Evolutionary conservation across 2,329 filamentous ascomycete species (phyloP).

Genomic region (Scedosporium dehoogii): DNA sequence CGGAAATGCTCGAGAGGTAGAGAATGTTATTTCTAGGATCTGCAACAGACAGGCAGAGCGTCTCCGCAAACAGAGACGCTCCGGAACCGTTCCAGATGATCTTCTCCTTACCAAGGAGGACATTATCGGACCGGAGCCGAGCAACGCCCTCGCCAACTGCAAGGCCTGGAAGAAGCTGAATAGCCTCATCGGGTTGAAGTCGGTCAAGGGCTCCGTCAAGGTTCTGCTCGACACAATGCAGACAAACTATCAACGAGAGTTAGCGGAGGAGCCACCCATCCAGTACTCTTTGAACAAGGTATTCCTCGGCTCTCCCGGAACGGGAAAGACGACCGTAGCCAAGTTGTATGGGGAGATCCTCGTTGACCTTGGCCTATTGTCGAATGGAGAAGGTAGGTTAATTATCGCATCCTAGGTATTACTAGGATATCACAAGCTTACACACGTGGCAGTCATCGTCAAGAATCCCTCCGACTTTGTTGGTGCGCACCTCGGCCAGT

Average conservation of each 20-base stretch:
- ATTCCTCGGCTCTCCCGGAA: constrained; percentile 63
- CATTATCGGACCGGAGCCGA: constrained; percentile 60
- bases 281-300: constrained; percentile 57
- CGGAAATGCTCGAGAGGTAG: constrained; percentile 60
- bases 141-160: constrained; percentile 37
- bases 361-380: constrained; percentile 55
- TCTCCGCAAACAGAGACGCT: constrained; percentile 35
- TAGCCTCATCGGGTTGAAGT: constrained; percentile 44
- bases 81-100: constrained; percentile 38
- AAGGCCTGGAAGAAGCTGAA: constrained; percentile 49
- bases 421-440: neutral
- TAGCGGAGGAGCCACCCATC: constrained; percentile 48
- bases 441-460: constrained; percentile 38
- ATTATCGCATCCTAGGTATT: no score
- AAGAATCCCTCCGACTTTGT: constrained; percentile 71
- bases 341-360: constrained; percentile 63
- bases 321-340: constrained; percentile 67
- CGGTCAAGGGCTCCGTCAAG: constrained; percentile 53
- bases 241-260: constrained; percentile 56
- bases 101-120: constrained; percentile 51
- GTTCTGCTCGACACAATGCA: constrained; percentile 50
- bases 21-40: constrained; percentile 50
- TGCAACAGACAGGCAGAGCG: constrained; percentile 48
- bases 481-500: constrained; percentile 51
- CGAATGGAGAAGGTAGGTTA: constrained; percentile 50